A percentile compares a stretch with the other conserved stretches of the same genome.
These are phyloP conservation scores for Quercus gilva DNA, from an alignment of 306 rosid species.

Conservation along the genomic window DNA sequence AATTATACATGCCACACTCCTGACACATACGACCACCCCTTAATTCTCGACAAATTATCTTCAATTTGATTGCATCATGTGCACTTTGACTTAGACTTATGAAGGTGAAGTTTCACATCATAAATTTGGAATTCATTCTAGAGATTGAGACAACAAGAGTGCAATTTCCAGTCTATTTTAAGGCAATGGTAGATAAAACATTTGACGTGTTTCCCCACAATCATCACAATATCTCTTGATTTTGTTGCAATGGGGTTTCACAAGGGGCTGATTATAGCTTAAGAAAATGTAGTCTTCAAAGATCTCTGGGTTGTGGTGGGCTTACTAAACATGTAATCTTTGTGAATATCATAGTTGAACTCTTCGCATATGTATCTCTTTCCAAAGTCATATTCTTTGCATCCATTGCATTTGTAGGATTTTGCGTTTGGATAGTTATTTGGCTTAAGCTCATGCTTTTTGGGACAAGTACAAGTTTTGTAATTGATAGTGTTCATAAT, in stretches of 20 bases:
- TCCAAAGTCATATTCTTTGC: constrained; percentile 14
- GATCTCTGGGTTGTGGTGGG: not conserved
- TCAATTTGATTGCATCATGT: constrained; percentile 9
- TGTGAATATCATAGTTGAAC: constrained; percentile 12
- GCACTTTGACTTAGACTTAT: not conserved
- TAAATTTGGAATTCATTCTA: not conserved
- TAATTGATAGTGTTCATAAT: no score
- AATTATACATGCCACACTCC: not conserved
- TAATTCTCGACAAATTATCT: not conserved
- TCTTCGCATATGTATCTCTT: constrained; percentile 2
- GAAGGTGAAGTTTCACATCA: not conserved
- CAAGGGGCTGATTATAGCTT: not conserved
- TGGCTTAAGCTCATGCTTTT: not conserved
- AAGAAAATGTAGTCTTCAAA: not conserved
- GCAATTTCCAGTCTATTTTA: not conserved
- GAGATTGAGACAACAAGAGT: constrained; percentile 1
- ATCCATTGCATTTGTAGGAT: constrained; percentile 9
- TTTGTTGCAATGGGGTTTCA: no score
- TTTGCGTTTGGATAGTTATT: not conserved
- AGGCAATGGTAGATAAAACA: not conserved
- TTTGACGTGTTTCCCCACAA: not conserved
- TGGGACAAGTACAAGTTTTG: no score
- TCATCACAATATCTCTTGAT: not conserved
- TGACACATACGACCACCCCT: constrained; percentile 19
- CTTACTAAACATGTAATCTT: not conserved